Evolutionary conservation across 805 yeast species (phyloP).

Genomic region (Kuraishia molischiana): DNA sequence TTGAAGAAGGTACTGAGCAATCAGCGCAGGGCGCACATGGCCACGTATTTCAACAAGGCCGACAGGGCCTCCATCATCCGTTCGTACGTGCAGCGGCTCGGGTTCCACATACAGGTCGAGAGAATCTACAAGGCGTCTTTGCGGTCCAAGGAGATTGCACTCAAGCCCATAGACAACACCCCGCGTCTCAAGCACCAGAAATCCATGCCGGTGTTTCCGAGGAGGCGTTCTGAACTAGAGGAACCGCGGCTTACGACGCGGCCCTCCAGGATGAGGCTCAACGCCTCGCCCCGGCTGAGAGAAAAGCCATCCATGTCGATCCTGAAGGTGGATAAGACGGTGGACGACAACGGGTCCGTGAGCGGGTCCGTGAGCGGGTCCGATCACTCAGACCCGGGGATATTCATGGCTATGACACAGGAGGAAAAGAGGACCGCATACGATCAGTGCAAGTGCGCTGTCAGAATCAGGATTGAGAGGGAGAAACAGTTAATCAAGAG

Average conservation of each 20-base stretch:
- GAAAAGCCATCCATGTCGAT: conserved; percentile 15
- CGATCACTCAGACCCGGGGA: background rate
- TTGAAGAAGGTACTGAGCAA: conserved; percentile 21
- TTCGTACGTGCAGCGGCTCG: conserved; percentile 38
- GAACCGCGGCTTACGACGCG: conserved; percentile 4
- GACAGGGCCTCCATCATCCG: conserved; percentile 35
- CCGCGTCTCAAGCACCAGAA: conserved; percentile 4
- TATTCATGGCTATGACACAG: conserved; percentile 9
- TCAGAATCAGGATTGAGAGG: conserved; percentile 22
- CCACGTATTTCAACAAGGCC: conserved; percentile 20
- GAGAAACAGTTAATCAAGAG: conserved; percentile 11
- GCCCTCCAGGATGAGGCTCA: conserved; percentile 5
- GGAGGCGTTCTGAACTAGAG: background rate
- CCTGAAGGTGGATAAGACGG: conserved; percentile 11
- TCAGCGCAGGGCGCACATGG: conserved; percentile 7
- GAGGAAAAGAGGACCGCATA: conserved; percentile 16
- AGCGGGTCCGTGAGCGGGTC: background rate
- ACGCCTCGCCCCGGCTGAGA: conserved; percentile 2
- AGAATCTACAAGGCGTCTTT: conserved; percentile 46
- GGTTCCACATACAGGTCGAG: conserved; percentile 56
- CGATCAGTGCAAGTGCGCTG: conserved; percentile 23
- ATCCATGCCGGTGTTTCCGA: conserved; percentile 5
- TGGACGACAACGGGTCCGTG: background rate
- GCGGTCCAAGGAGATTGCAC: conserved; percentile 8
- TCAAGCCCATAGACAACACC: background rate